Conservation (phyloP, 371 early-diverging fungal genomes). For the Synchytrium microbalum region DNA sequence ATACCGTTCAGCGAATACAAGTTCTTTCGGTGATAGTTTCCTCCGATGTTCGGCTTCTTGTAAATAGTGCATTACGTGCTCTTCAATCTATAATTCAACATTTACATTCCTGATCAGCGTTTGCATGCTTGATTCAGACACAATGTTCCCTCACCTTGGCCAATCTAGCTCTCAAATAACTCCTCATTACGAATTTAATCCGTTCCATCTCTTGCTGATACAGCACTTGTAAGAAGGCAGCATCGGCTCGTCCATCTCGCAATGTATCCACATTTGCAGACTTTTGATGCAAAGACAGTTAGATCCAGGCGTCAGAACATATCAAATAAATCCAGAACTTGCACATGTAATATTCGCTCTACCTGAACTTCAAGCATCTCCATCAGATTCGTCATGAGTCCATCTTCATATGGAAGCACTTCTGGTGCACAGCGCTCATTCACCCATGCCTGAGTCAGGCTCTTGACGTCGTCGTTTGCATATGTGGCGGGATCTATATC, state of each 20-base stretch:
- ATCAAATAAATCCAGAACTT: background rate
- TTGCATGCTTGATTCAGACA: background rate
- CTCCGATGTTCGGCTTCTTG: constrained; percentile 9
- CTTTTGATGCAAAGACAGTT: constrained; percentile 14
- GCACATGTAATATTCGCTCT: background rate
- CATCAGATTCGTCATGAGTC: constrained; percentile 49
- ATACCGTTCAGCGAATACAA: constrained; percentile 24
- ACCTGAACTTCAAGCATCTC: constrained; percentile 59
- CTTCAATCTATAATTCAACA: constrained; percentile 21
- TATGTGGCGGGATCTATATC: constrained; percentile 8
- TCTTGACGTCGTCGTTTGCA: constrained; percentile 34
- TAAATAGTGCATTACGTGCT: constrained; percentile 12
- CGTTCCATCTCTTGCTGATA: constrained; percentile 77
- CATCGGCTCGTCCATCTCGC: constrained; percentile 11
- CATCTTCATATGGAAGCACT: constrained; percentile 53
- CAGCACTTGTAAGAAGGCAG: constrained; percentile 48
- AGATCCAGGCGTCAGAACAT: background rate
- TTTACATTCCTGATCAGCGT: background rate
- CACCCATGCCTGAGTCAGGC: constrained; percentile 63
- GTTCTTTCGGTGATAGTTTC: constrained; percentile 17
- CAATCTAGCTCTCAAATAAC: constrained; percentile 64
- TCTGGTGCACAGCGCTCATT: constrained; percentile 77
- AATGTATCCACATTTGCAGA: constrained; percentile 19
- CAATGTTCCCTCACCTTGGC: too few species aligned
- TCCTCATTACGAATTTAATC: constrained; percentile 64